Conservation (phyloP, 73 alveolate genomes). For the Breviolum minutum region DNA sequence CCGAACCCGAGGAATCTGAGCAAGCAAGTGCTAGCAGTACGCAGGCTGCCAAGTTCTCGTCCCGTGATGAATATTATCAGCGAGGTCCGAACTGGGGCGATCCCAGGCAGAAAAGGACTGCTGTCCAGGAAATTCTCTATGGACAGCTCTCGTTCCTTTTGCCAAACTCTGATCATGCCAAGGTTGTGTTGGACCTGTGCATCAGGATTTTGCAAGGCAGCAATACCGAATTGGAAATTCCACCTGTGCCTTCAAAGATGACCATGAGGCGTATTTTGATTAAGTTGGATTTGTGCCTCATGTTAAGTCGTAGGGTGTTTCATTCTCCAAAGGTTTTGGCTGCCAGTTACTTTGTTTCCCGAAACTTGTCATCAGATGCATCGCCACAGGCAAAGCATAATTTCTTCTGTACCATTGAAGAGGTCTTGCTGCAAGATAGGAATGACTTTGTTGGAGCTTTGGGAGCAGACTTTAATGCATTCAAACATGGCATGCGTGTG, state of each 20-base stretch:
- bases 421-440: neutral
- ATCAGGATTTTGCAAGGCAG: neutral
- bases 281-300: neutral
- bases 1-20: neutral
- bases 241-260: neutral
- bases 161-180: neutral
- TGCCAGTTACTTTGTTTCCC: neutral
- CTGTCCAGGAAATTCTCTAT: neutral
- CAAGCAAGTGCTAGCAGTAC: neutral
- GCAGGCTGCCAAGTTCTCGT: neutral
- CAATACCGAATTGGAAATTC: neutral
- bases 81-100: neutral
- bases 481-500: neutral
- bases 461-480: neutral
- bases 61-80: neutral
- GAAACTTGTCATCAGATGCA: neutral
- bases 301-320: neutral
- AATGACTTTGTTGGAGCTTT: too few relatives aligned
- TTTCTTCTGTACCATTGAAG: neutral
- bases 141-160: neutral
- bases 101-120: neutral
- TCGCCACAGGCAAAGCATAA: conserved; percentile 17
- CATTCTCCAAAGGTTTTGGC: neutral
- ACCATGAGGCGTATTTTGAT: neutral
- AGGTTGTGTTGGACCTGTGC: neutral